A percentile compares a stretch with the other conserved stretches of the same genome.
These are phyloP conservation scores for Mycena polygramma DNA, from an alignment of 768 basidiomycete genomes.

Conservation along the genomic window DNA sequence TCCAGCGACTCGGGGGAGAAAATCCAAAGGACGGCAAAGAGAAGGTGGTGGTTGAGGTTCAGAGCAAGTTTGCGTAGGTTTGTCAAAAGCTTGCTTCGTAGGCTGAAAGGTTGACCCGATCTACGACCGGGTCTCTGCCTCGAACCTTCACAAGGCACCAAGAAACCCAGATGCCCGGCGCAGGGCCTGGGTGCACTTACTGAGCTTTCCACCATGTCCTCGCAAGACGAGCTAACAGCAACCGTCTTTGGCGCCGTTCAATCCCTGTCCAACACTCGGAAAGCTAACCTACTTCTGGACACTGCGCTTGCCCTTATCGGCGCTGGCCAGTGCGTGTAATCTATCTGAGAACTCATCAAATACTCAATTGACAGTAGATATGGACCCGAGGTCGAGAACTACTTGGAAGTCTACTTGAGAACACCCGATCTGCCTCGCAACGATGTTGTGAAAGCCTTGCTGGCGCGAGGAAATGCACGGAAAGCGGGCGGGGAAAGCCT, in stretches of 20 bases:
- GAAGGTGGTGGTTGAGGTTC: no score
- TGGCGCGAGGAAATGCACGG: constrained; percentile 72
- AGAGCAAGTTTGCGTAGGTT: not conserved
- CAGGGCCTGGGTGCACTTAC: not conserved
- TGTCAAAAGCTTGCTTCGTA: not conserved
- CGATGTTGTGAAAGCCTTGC: constrained; percentile 66
- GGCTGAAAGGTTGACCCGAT: not conserved
- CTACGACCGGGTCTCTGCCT: not conserved
- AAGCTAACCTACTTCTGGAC: constrained; percentile 65
- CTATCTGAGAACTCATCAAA: constrained; percentile 14
- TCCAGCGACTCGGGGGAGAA: no score
- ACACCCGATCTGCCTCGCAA: constrained; percentile 68
- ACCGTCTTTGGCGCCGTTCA: constrained; percentile 64
- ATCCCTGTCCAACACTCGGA: constrained; percentile 56
- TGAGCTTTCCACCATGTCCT: constrained; percentile 25
- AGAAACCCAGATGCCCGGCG: not conserved
- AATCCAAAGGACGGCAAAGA: no score
- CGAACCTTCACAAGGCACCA: no score
- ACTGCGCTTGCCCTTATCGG: constrained; percentile 63
- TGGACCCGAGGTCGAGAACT: constrained; percentile 73
- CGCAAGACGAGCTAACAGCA: constrained; percentile 65
- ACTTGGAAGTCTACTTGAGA: constrained; percentile 73
- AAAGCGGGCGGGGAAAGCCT: constrained; percentile 68
- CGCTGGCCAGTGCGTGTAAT: constrained; percentile 59
- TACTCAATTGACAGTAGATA: constrained; percentile 56